Evolutionary conservation across 768 basidiomycete genomes (phyloP).

Genomic region (Russula brevipes): DNA sequence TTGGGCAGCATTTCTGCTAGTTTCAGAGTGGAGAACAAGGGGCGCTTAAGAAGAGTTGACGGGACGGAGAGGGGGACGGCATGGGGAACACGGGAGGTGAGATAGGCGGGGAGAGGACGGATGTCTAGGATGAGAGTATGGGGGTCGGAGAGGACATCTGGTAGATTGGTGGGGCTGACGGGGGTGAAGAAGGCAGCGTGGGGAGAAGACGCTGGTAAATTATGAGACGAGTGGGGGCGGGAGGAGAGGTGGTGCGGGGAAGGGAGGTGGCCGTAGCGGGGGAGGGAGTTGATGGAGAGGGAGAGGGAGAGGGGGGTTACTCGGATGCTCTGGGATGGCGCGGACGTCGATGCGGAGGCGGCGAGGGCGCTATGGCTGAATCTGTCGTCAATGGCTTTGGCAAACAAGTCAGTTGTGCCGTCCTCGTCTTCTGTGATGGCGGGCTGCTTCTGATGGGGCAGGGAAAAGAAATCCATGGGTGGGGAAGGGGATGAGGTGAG

Average conservation of each 20-base stretch:
- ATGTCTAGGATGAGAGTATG: conserved; percentile 76
- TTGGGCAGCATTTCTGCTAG: conserved; percentile 79
- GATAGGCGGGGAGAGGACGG: conserved; percentile 72
- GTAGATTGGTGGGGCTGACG: conserved; percentile 31
- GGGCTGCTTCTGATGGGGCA: conserved; percentile 16
- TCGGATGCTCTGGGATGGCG: conserved; percentile 32
- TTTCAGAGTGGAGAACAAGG: conserved; percentile 73
- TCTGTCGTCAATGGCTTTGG: conserved; percentile 48
- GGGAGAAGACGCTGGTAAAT: conserved; percentile 16
- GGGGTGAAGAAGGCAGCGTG: conserved; percentile 25
- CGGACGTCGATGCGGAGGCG: conserved; percentile 28
- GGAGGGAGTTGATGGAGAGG: conserved; percentile 23
- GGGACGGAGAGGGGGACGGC: conserved; percentile 88
- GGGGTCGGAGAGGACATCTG: conserved; percentile 33
- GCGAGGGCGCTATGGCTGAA: conserved; percentile 33
- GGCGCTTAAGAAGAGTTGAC: conserved; percentile 89
- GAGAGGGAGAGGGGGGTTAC: conserved; percentile 31
- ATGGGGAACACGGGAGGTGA: conserved; percentile 55
- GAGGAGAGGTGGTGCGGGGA: conserved; percentile 23
- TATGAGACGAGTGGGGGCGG: conserved; percentile 7
- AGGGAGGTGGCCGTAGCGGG: conserved; percentile 18
- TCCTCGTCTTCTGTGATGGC: conserved; percentile 18
- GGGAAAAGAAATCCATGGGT: conserved; percentile 27
- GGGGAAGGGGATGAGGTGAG: not conserved
- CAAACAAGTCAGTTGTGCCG: conserved; percentile 42